phyloP scores from a whole-genome alignment of 345 rosid genomes.

The Aurinia saxatilis region DNA sequence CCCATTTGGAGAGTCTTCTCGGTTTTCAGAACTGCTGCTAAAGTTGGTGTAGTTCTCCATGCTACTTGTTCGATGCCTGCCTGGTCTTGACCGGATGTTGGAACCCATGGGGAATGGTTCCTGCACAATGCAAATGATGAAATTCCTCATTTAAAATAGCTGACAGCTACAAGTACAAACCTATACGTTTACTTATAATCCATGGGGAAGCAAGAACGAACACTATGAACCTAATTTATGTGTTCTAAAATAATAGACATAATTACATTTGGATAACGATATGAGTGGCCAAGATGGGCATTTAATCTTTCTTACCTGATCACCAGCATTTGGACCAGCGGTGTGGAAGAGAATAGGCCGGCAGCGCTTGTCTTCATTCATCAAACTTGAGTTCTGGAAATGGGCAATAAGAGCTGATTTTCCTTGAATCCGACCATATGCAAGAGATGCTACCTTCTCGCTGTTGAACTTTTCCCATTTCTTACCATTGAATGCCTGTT shows the following conservation, averaged over 20 bases:
- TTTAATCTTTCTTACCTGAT: conserved; percentile 48
- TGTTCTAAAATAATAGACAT: neutral
- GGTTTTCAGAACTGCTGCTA: conserved; percentile 38
- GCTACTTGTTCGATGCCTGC: conserved; percentile 51
- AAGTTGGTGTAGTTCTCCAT: conserved; percentile 40
- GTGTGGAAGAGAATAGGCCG: conserved; percentile 83
- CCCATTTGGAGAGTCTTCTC: conserved; percentile 39
- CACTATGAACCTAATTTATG: too few species aligned
- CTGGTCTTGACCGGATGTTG: conserved; percentile 61
- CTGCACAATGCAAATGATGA: conserved; percentile 29
- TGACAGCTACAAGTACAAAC: neutral
- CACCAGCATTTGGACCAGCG: conserved; percentile 89
- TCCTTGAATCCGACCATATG: conserved; percentile 85
- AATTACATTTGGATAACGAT: neutral
- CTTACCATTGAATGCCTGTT: conserved; percentile 80
- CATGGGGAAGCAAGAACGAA: too few species aligned
- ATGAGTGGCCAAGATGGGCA: neutral
- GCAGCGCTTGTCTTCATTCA: conserved; percentile 91
- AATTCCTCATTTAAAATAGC: too few species aligned
- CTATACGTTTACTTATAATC: neutral
- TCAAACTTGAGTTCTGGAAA: conserved; percentile 88
- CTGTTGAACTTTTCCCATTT: conserved; percentile 93
- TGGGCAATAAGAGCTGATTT: conserved; percentile 80
- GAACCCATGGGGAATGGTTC: conserved; percentile 84
- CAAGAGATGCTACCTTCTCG: conserved; percentile 80